A percentile compares a stretch with the other conserved stretches of the same genome.
These are phyloP conservation scores for Stylonectria norvegica DNA, from an alignment of 2,329 filamentous ascomycete genomes.

Conservation along the genomic window DNA sequence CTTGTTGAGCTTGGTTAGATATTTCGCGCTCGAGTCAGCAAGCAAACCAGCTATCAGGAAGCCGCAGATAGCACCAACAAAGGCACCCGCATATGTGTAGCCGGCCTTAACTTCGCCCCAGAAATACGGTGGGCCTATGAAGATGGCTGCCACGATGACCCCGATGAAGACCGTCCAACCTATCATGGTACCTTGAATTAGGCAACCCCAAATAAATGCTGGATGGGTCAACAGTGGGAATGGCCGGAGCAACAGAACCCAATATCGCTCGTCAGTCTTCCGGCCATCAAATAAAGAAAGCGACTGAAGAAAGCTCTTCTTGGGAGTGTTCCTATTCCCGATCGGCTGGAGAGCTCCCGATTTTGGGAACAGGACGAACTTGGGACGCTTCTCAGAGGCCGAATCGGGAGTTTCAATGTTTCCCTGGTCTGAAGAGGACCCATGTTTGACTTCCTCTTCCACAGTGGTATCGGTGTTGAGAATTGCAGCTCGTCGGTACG, in stretches of 20 bases:
- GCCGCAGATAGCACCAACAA: constrained; percentile 76
- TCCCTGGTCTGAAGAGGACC: constrained; percentile 8
- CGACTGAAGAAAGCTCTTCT: constrained; percentile 58
- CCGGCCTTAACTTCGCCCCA: constrained; percentile 79
- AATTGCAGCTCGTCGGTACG: constrained; percentile 63
- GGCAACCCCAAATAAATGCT: constrained; percentile 72
- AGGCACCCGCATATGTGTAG: constrained; percentile 83
- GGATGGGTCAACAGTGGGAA: constrained; percentile 82
- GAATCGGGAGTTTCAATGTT: constrained; percentile 3
- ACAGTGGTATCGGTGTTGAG: constrained; percentile 66
- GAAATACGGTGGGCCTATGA: constrained; percentile 75
- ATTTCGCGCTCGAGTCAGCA: constrained; percentile 67
- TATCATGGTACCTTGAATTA: constrained; percentile 86
- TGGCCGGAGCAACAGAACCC: constrained; percentile 63
- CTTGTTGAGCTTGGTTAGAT: constrained; percentile 69
- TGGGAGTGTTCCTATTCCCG: constrained; percentile 36
- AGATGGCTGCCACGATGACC: constrained; percentile 76
- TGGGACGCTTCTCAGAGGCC: constrained; percentile 3
- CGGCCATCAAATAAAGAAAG: constrained; percentile 74
- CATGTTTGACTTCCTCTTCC: constrained; percentile 29
- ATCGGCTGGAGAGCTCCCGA: constrained; percentile 34
- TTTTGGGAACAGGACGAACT: constrained; percentile 32
- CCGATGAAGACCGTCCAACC: constrained; percentile 95
- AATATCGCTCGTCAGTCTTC: constrained; percentile 74
- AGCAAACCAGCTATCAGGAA: constrained; percentile 72